A percentile compares a stretch with the other conserved stretches of the same genome.
phyloP scores from a whole-genome alignment of 2,329 filamentous ascomycete species.

The Graphilbum fragrans region DNA sequence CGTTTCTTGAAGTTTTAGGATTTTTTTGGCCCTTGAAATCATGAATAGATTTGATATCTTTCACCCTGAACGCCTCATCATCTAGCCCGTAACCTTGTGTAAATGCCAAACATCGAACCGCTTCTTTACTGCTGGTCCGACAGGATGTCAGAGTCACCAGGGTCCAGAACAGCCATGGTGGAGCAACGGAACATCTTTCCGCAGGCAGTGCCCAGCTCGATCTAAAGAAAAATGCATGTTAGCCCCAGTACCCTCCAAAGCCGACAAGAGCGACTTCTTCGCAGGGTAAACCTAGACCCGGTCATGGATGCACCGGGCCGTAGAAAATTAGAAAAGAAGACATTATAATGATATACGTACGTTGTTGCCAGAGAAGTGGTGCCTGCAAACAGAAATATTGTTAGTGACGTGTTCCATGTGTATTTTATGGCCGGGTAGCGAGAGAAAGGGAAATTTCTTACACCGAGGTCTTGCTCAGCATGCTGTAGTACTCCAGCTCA shows the following conservation, averaged over 20 bases:
- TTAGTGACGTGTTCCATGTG: too few species aligned
- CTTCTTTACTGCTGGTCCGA: slow-evolving; percentile 55
- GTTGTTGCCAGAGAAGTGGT: slow-evolving; percentile 98
- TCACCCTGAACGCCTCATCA: neutral
- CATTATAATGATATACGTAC: slow-evolving; percentile 50
- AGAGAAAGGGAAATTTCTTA: neutral
- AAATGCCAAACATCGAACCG: neutral
- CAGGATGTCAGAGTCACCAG: slow-evolving; percentile 97
- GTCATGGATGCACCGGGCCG: too few species aligned
- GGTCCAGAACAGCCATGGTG: slow-evolving; percentile 93
- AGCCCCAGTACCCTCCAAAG: slow-evolving; percentile 73
- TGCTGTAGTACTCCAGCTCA: slow-evolving; percentile 91
- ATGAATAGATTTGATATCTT: neutral
- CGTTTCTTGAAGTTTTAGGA: too few species aligned
- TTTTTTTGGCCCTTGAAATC: too few species aligned
- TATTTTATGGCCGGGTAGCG: too few species aligned
- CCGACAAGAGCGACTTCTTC: slow-evolving; percentile 67
- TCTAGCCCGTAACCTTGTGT: neutral
- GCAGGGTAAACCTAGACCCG: slow-evolving; percentile 51
- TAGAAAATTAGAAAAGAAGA: slow-evolving; percentile 7
- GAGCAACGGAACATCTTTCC: slow-evolving; percentile 97
- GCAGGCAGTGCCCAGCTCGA: slow-evolving; percentile 95
- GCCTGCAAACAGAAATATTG: slow-evolving; percentile 21
- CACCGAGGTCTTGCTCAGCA: slow-evolving; percentile 86
- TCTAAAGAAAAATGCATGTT: slow-evolving; percentile 41